Percentiles rank a stretch among this genome's conserved stretches.
Conservation (phyloP, 352 stramenopile species). For the Hyaloperonospora brassicae region DNA sequence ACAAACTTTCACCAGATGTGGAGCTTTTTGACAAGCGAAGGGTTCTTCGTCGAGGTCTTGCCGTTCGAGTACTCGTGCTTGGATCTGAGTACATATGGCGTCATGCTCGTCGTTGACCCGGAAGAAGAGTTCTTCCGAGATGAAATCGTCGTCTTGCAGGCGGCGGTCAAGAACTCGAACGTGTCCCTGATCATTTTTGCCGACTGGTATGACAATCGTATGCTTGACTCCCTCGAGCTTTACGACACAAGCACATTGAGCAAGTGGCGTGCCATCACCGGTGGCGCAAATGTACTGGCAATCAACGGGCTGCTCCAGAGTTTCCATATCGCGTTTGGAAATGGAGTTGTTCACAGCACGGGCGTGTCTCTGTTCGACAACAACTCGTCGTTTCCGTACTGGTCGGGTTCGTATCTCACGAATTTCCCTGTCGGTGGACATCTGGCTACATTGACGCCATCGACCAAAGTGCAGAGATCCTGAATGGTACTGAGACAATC, state of each 20-base stretch:
- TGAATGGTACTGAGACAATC: constrained; percentile 41
- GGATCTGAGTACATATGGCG: constrained; percentile 57
- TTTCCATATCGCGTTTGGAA: constrained; percentile 63
- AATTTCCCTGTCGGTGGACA: constrained; percentile 63
- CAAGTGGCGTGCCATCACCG: constrained; percentile 69
- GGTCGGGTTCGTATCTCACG: constrained; percentile 53
- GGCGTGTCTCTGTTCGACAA: constrained; percentile 38
- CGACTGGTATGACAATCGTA: constrained; percentile 67
- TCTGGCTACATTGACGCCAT: constrained; percentile 43
- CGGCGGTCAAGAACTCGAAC: constrained; percentile 58
- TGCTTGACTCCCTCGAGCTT: constrained; percentile 55
- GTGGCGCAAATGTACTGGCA: constrained; percentile 66
- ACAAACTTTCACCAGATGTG: constrained; percentile 85
- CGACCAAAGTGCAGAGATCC: constrained; percentile 39
- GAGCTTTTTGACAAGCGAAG: constrained; percentile 52
- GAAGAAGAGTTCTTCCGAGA: constrained; percentile 73
- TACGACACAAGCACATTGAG: constrained; percentile 82
- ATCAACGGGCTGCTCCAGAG: constrained; percentile 56
- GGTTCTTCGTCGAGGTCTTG: constrained; percentile 77
- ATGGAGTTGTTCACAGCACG: constrained; percentile 44
- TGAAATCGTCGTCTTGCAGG: constrained; percentile 48
- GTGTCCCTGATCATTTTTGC: constrained; percentile 68
- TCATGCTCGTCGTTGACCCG: constrained; percentile 71
- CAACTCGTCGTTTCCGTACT: constrained; percentile 42
- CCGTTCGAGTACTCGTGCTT: constrained; percentile 74